Evolutionary conservation across 805 yeast species (phyloP).

Genomic region (Yarrowia keelungensis): DNA sequence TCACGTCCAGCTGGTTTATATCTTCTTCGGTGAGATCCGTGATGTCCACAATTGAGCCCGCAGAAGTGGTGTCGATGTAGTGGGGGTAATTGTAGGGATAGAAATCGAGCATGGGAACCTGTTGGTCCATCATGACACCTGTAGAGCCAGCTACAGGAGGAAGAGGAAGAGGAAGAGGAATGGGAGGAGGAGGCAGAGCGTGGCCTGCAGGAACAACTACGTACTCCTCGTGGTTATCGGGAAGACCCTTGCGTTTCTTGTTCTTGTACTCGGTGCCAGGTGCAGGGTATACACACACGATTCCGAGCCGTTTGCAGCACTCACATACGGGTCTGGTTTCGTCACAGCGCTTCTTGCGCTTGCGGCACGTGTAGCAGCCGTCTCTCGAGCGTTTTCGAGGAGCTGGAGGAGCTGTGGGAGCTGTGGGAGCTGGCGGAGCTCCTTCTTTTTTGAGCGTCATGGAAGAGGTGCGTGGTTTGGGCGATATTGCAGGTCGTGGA

Average conservation of each 20-base stretch:
- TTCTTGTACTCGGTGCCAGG: constrained; percentile 67
- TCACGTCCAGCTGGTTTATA: constrained; percentile 26
- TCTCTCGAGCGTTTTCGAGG: constrained; percentile 45
- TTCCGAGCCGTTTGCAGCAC: constrained; percentile 69
- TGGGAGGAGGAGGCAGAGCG: no score
- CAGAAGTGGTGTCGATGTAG: not conserved
- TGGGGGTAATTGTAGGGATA: not conserved
- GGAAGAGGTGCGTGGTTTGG: no score
- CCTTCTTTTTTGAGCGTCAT: no score
- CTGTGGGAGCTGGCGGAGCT: no score
- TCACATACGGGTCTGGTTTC: constrained; percentile 70
- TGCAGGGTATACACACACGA: constrained; percentile 74
- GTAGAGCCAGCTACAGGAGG: not conserved
- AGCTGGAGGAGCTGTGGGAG: not conserved
- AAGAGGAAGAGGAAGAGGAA: no score
- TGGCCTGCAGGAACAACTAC: constrained; percentile 12
- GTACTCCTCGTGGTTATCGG: constrained; percentile 1
- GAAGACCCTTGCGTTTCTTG: constrained; percentile 49
- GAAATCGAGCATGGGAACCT: not conserved
- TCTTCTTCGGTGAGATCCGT: constrained; percentile 29
- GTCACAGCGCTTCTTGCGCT: constrained; percentile 72
- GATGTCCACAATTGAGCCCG: constrained; percentile 18
- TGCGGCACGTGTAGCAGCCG: constrained; percentile 81
- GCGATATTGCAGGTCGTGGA: no score
- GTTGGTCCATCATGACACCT: not conserved